A percentile compares a stretch with the other conserved stretches of the same genome.
These are phyloP conservation scores for Stentor coeruleus DNA, from an alignment of 73 alveolate species.

Conservation along the genomic window DNA sequence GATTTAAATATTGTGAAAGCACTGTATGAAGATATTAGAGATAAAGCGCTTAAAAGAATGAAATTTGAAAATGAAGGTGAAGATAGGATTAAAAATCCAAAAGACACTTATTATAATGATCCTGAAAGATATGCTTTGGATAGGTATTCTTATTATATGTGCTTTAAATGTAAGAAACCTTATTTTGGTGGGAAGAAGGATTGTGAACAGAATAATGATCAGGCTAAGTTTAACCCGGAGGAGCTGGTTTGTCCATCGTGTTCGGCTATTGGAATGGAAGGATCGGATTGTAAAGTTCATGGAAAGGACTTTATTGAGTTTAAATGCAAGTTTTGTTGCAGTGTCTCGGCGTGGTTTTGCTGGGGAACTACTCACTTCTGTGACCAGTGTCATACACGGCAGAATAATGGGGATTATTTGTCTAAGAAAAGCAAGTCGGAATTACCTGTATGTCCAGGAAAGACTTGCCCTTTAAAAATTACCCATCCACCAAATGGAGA, in stretches of 20 bases:
- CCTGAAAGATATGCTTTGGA: slow-evolving; percentile 85
- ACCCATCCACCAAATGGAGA: slow-evolving; percentile 97
- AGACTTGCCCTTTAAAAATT: slow-evolving; percentile 75
- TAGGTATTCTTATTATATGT: slow-evolving; percentile 84
- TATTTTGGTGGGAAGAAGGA: slow-evolving; percentile 97
- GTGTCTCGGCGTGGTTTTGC: slow-evolving; percentile 96
- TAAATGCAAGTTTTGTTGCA: slow-evolving; percentile 94
- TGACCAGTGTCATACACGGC: slow-evolving; percentile 93
- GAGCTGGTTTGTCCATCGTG: slow-evolving; percentile 94
- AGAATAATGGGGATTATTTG: slow-evolving; percentile 88
- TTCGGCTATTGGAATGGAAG: slow-evolving; percentile 88
- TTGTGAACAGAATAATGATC: slow-evolving; percentile 83
- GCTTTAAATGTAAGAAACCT: slow-evolving; percentile 93
- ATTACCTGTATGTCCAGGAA: slow-evolving; percentile 82
- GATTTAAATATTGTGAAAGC: slow-evolving; percentile 44
- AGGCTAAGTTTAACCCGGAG: slow-evolving; percentile 79
- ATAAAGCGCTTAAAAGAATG: slow-evolving; percentile 81
- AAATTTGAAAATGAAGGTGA: slow-evolving; percentile 92
- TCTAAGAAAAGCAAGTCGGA: slow-evolving; percentile 65
- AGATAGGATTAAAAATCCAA: slow-evolving; percentile 70
- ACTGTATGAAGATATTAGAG: slow-evolving; percentile 56
- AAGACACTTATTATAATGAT: slow-evolving; percentile 71
- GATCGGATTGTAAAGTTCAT: slow-evolving; percentile 80
- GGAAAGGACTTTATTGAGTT: slow-evolving; percentile 90
- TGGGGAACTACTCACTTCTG: slow-evolving; percentile 99